Percentiles rank a stretch among this genome's conserved stretches.
These are phyloP conservation scores for Diatrype stigma DNA, from an alignment of 2,329 filamentous ascomycete genomes.

Conservation along the genomic window DNA sequence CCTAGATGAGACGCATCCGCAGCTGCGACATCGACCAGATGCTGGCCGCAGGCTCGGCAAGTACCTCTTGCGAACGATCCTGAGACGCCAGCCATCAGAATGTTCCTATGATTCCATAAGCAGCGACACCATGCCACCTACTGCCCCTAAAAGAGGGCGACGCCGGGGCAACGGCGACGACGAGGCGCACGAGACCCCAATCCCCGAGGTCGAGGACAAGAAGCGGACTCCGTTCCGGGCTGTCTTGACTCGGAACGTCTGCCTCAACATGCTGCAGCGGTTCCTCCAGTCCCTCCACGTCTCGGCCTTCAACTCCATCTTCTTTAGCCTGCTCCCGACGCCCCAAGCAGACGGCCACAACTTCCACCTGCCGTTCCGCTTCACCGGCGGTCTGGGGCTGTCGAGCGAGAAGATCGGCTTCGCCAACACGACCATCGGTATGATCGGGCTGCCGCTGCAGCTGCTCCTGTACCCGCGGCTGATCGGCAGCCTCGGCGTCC, in stretches of 20 bases:
- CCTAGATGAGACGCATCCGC: background rate
- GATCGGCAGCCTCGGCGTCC: background rate
- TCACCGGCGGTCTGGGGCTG: conserved; percentile 56
- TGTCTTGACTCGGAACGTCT: background rate
- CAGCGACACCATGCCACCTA: background rate
- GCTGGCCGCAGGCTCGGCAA: background rate
- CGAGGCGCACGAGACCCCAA: background rate
- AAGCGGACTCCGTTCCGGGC: background rate
- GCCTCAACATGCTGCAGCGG: background rate
- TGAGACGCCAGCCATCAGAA: background rate
- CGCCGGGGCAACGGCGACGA: background rate
- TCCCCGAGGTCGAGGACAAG: background rate
- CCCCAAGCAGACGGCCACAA: background rate
- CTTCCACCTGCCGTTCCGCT: conserved; percentile 36
- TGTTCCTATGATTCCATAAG: background rate
- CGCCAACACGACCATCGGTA: conserved; percentile 57
- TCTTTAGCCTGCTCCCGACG: background rate
- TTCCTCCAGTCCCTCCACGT: conserved; percentile 1
- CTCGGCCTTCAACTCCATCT: conserved; percentile 1
- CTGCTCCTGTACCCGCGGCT: conserved; percentile 3
- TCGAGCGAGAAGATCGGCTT: conserved; percentile 54
- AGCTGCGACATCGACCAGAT: background rate
- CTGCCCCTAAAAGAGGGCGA: background rate
- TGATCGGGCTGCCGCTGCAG: conserved; percentile 52
- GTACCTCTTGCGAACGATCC: background rate